These are phyloP conservation scores for Arachnopeziza araneosa DNA, from an alignment of 2,329 filamentous ascomycete genomes.

Conservation along the genomic window DNA sequence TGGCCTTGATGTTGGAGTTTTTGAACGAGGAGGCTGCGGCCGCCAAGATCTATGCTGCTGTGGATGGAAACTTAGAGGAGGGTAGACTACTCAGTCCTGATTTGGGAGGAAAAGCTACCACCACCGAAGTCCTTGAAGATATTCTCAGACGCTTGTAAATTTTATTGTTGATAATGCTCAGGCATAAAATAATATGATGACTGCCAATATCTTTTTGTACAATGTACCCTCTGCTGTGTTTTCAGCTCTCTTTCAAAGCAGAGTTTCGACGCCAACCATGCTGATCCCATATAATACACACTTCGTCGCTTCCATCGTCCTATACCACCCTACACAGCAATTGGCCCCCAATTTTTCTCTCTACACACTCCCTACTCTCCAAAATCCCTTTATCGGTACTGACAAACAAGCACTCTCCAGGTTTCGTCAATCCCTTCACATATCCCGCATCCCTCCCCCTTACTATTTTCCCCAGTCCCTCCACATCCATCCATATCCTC, in stretches of 20 bases:
- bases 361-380: constrained; percentile 65
- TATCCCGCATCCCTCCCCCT: constrained; percentile 52
- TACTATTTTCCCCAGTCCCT: constrained; percentile 51
- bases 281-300: constrained; percentile 18
- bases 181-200: constrained; percentile 1
- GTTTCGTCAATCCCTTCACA: constrained; percentile 57
- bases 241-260: neutral
- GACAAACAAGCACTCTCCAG: constrained; percentile 65
- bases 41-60: constrained; percentile 82
- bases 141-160: constrained; percentile 73
- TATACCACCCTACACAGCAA: constrained; percentile 56
- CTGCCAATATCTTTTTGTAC: neutral
- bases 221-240: neutral
- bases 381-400: constrained; percentile 62
- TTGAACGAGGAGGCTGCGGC: constrained; percentile 81
- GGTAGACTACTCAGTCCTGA: constrained; percentile 81
- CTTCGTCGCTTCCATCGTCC: constrained; percentile 3
- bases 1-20: constrained; percentile 95
- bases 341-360: constrained; percentile 63
- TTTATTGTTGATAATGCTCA: neutral
- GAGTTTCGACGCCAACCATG: constrained; percentile 16
- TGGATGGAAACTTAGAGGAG: constrained; percentile 84
- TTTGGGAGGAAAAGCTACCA: constrained; percentile 80
- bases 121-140: constrained; percentile 81
- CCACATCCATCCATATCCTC: constrained; percentile 55